Evolutionary conservation across 2,329 filamentous ascomycete genomes (phyloP).

Genomic region (Parastagonospora avenae): DNA sequence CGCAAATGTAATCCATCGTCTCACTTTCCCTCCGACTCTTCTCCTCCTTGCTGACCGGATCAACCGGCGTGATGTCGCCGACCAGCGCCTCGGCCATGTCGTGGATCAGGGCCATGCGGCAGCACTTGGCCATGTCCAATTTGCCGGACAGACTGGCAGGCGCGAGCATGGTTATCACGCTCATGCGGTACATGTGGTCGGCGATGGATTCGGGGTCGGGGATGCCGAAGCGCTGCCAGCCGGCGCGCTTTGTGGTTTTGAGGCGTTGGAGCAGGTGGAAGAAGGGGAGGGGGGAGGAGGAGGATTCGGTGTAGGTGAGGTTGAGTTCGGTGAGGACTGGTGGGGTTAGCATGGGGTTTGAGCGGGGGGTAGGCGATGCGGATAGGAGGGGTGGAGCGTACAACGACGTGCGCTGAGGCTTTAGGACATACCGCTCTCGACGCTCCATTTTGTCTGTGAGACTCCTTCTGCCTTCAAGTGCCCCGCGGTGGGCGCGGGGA

Average conservation of each 20-base stretch:
- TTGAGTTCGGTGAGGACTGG: constrained; percentile 69
- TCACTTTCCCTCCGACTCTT: constrained; percentile 85
- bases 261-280: constrained; percentile 93
- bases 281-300: constrained; percentile 81
- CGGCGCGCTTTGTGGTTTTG: constrained; percentile 95
- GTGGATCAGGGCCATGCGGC: constrained; percentile 93
- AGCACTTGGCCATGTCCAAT: constrained; percentile 81
- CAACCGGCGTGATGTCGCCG: constrained; percentile 94
- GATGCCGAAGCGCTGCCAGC: constrained; percentile 90
- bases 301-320: constrained; percentile 61
- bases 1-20: constrained; percentile 90
- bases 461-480: constrained; percentile 36
- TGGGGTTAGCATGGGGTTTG: constrained; percentile 3
- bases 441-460: constrained; percentile 45
- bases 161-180: constrained; percentile 90
- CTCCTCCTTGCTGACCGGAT: constrained; percentile 82
- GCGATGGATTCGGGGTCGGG: constrained; percentile 81
- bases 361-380: neutral
- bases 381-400: constrained; percentile 37
- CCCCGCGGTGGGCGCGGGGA: constrained; percentile 43
- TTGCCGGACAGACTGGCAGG: constrained; percentile 72
- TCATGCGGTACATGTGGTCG: constrained; percentile 99
- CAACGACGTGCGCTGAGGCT: constrained; percentile 24
- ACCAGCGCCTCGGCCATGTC: constrained; percentile 97
- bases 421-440: constrained; percentile 53